A percentile compares a stretch with the other conserved stretches of the same genome.
Evolutionary conservation across 116 monocot genomes (phyloP).

Genomic region (Dioscorea cayenensis): DNA sequence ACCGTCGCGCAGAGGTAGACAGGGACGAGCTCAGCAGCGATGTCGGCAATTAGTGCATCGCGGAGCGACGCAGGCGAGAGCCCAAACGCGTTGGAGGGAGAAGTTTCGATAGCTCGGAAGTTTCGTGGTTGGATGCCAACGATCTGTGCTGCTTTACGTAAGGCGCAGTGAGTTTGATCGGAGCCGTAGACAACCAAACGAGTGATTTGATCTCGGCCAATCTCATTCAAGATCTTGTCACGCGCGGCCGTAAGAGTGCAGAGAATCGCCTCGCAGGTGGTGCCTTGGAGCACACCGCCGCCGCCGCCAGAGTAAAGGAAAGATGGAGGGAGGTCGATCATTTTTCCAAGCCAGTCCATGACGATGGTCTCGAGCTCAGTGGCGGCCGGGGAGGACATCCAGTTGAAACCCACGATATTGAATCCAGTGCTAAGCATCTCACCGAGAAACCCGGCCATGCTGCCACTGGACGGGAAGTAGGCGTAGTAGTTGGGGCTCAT

Average conservation of each 20-base stretch:
- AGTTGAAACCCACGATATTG: slow-evolving; percentile 29
- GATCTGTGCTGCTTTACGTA: slow-evolving; percentile 33
- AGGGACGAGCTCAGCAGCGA: slow-evolving; percentile 16
- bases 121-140: slow-evolving; percentile 31
- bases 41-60: slow-evolving; percentile 15
- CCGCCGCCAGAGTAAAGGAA: slow-evolving; percentile 24
- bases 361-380: slow-evolving; percentile 30
- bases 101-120: slow-evolving; percentile 23
- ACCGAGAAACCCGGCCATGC: slow-evolving; percentile 27
- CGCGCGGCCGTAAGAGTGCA: slow-evolving; percentile 37
- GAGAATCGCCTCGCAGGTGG: slow-evolving; percentile 41
- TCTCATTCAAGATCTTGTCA: slow-evolving; percentile 19
- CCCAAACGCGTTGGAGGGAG: not conserved
- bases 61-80: slow-evolving; percentile 6
- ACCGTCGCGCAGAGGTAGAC: slow-evolving; percentile 42
- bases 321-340: slow-evolving; percentile 20
- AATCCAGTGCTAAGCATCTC: slow-evolving; percentile 31
- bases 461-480: slow-evolving; percentile 27
- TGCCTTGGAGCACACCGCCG: slow-evolving; percentile 37
- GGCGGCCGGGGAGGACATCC: slow-evolving; percentile 33
- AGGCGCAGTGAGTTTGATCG: slow-evolving; percentile 41
- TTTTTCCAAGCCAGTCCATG: slow-evolving; percentile 32
- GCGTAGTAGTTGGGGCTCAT: slow-evolving; percentile 28
- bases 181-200: slow-evolving; percentile 34
- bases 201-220: slow-evolving; percentile 17